Base-by-base conservation (phyloP, 176 grass and related monocot species). In the Chloris gayana region DNA sequence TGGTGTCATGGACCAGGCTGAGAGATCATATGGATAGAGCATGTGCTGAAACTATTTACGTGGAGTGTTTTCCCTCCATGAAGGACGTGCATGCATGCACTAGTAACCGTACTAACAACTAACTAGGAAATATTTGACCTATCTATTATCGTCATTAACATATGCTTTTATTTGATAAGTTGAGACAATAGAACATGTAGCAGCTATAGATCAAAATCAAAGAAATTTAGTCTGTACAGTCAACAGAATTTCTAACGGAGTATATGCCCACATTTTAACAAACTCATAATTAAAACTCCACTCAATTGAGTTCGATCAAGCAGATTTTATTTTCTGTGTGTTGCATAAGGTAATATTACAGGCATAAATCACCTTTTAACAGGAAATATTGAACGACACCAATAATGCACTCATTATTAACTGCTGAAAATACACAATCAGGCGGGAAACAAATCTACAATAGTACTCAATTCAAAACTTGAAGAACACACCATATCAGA, bases 181-280 rank as follows among this genome's bases (percentile, higher is more conserved):
- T 45, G 32, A 29, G 1, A 68, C 0, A 14, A 45, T 7, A 35
- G 56, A 80, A 32, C 61, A 50, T 0, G 10, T 58, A 27, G 11
- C 66, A 77, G 76, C 21, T 73, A 65, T 73, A 80, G 19, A 75
- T n/a, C 73, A 67, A 56, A 39, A 75, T n/a, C 73, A 67, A 56
- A 39, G 61, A 44, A 51, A 1, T 17, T 56, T 17, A 32, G 0
- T 56, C 29, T 17, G 1, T 64, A 19, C 11, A 74, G 49, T 66
- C 24, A 67, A 66, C 8, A 17, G 8, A 12, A 30, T 42, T 67
- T 66, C 45, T 83, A 32, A 83, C 17, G 18, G 25, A 42, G 46
- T 35, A 75, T 65, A 30, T 4, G 14, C 0, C 2, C 21, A 14
- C 5, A 73, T 27, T 54, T n/a, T 51, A 29, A 4, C 25, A 81